These are phyloP conservation scores for Rubus parviflorus DNA, from an alignment of 306 rosid species.

Conservation along the genomic window DNA sequence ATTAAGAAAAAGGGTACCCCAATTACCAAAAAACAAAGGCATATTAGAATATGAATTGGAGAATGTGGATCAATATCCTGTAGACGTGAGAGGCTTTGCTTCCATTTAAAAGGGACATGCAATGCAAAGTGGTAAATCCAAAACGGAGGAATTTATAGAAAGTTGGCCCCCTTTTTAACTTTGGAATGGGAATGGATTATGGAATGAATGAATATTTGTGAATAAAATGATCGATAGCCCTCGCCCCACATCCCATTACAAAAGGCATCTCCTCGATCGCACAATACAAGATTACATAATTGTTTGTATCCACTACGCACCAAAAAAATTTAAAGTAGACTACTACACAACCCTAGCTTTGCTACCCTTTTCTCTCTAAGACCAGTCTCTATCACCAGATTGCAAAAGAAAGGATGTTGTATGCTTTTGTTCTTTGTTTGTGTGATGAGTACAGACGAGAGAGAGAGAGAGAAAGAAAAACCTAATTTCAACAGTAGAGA, in stretches of 20 bases:
- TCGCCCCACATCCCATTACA: conserved; percentile 26
- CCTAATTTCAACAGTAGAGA: neutral
- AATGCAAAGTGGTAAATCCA: conserved; percentile 55
- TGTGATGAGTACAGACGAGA: neutral
- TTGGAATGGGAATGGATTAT: conserved; percentile 35
- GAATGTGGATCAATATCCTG: conserved; percentile 18
- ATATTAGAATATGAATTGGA: neutral
- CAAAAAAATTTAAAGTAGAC: neutral
- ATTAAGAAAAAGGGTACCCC: neutral
- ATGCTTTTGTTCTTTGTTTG: neutral
- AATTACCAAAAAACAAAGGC: neutral
- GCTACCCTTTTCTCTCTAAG: conserved; percentile 31
- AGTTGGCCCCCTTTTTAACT: conserved; percentile 71
- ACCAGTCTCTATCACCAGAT: conserved; percentile 49
- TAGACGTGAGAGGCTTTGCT: conserved; percentile 37
- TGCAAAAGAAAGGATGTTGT: conserved; percentile 18
- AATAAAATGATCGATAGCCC: conserved; percentile 22
- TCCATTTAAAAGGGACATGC: conserved; percentile 63
- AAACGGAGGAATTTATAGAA: conserved; percentile 60
- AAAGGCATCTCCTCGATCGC: conserved; percentile 25
- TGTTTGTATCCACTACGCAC: conserved; percentile 17
- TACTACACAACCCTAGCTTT: conserved; percentile 11
- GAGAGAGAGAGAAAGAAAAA: neutral
- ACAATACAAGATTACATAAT: conserved; percentile 6
- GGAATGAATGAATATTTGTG: conserved; percentile 4